Percentiles rank a stretch among this genome's conserved stretches.
Evolutionary conservation across 305 asterid genomes (phyloP).

Genomic region (Euphrasia arctica): DNA sequence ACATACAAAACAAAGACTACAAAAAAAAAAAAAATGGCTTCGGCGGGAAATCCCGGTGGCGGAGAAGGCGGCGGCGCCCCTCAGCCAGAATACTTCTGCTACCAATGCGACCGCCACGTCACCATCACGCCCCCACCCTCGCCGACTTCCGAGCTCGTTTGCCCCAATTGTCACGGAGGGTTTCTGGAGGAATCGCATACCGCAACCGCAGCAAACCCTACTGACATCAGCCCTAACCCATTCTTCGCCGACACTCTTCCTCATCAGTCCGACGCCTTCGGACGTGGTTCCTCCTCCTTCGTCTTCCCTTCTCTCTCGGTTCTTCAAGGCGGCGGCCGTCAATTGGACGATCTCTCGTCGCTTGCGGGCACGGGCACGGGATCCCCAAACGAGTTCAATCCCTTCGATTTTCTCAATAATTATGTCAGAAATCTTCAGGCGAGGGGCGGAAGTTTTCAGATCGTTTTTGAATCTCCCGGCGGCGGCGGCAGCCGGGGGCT

Average conservation of each 20-base stretch:
- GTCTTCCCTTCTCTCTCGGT: constrained; percentile 26
- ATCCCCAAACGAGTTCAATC: constrained; percentile 54
- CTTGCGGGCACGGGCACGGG: constrained; percentile 31
- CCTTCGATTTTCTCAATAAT: constrained; percentile 45
- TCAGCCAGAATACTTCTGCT: constrained; percentile 43
- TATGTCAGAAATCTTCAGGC: constrained; percentile 46
- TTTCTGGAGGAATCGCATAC: constrained; percentile 60
- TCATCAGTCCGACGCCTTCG: not conserved
- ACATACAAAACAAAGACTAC: not conserved
- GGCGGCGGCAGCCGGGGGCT: constrained; percentile 42
- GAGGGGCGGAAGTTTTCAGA: constrained; percentile 50
- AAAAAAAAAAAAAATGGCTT: constrained; percentile 38
- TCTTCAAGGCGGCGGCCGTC: constrained; percentile 14
- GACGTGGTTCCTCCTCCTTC: not conserved
- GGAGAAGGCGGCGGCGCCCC: constrained; percentile 14
- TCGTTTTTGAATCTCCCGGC: constrained; percentile 49
- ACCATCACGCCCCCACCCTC: constrained; percentile 39
- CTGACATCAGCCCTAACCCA: constrained; percentile 19
- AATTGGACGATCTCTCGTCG: constrained; percentile 36
- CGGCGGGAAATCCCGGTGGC: constrained; percentile 37
- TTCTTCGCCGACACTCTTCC: constrained; percentile 30
- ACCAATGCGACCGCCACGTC: constrained; percentile 53
- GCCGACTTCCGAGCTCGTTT: constrained; percentile 48
- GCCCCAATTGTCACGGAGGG: constrained; percentile 61
- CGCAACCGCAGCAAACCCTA: constrained; percentile 32